Percentiles rank a stretch among this genome's conserved stretches.
These are phyloP conservation scores for Volvox carteri DNA, from an alignment of 163 green algal species.

Conservation along the genomic window DNA sequence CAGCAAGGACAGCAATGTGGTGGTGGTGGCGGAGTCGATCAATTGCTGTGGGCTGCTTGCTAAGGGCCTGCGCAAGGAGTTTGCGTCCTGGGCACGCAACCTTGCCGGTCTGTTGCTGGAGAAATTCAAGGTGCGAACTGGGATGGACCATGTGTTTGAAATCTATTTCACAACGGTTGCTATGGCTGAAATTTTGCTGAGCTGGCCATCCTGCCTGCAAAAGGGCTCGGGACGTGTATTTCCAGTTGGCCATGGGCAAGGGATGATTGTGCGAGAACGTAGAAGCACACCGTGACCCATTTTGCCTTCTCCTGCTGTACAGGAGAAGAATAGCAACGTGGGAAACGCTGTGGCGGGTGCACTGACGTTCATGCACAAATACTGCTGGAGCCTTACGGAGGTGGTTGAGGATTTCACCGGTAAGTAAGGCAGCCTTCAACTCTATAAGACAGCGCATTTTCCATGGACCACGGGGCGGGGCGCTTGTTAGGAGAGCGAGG, in stretches of 20 bases:
- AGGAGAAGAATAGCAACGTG: slow-evolving; percentile 90
- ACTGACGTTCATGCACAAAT: slow-evolving; percentile 73
- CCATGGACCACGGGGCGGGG: background rate
- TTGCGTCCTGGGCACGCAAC: slow-evolving; percentile 56
- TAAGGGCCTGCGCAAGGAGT: slow-evolving; percentile 84
- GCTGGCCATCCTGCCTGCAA: too few species aligned
- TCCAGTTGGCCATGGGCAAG: too few species aligned
- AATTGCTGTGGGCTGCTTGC: slow-evolving; percentile 79
- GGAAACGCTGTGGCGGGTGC: slow-evolving; percentile 65
- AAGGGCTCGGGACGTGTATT: too few species aligned
- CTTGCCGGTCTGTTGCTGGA: slow-evolving; percentile 83
- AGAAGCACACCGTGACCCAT: too few species aligned
- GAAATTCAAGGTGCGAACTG: slow-evolving; percentile 84
- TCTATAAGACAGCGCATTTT: too few species aligned
- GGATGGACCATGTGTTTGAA: too few species aligned
- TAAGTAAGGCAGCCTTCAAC: slow-evolving; percentile 35
- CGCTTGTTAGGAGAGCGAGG: too few species aligned
- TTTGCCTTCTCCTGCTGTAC: too few species aligned
- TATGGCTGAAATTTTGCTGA: too few species aligned
- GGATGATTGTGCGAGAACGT: too few species aligned
- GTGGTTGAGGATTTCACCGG: slow-evolving; percentile 83
- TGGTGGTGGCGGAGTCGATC: slow-evolving; percentile 82
- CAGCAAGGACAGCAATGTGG: slow-evolving; percentile 82
- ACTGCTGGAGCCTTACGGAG: slow-evolving; percentile 87
- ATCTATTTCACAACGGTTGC: too few species aligned